A percentile compares a stretch with the other conserved stretches of the same genome.
Evolutionary conservation across 2,329 filamentous ascomycete species (phyloP).

Genomic region (Colletotrichum cuscutae): DNA sequence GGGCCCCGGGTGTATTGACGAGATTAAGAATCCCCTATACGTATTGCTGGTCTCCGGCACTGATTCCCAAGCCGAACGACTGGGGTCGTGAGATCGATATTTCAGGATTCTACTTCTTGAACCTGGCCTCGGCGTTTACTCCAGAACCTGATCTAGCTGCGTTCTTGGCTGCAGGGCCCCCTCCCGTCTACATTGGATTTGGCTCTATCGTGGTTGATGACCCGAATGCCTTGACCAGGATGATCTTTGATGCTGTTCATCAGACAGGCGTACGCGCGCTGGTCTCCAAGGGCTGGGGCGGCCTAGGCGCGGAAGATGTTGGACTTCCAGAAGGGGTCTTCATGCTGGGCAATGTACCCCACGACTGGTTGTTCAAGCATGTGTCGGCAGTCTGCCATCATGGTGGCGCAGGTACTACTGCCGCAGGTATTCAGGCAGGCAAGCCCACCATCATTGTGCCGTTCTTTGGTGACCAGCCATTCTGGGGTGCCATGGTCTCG

Average conservation of each 20-base stretch:
- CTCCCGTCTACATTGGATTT: conserved; percentile 85
- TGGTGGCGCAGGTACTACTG: conserved; percentile 88
- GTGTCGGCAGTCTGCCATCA: conserved; percentile 89
- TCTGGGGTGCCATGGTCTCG: conserved; percentile 83
- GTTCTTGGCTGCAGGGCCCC: conserved; percentile 75
- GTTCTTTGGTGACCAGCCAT: conserved; percentile 88
- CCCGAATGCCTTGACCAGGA: conserved; percentile 74
- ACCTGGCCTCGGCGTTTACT: conserved; percentile 72
- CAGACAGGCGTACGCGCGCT: conserved; percentile 78
- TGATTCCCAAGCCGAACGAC: conserved; percentile 83
- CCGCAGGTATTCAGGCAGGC: conserved; percentile 83
- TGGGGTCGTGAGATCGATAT: conserved; percentile 79
- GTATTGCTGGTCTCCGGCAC: conserved; percentile 88
- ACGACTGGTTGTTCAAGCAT: conserved; percentile 88
- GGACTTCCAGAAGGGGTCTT: conserved; percentile 80
- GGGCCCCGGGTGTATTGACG: conserved; percentile 82
- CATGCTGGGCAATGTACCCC: conserved; percentile 86
- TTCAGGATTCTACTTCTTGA: conserved; percentile 81
- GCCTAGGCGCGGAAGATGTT: conserved; percentile 77
- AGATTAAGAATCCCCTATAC: conserved; percentile 84
- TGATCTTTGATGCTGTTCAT: conserved; percentile 77
- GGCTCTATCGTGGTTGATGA: conserved; percentile 86
- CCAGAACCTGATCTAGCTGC: conserved; percentile 72
- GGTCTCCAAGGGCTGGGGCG: conserved; percentile 90
- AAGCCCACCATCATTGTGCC: conserved; percentile 86